phyloP scores from a whole-genome alignment of 1,139 yeast species.

The Meyerozyma smithsonii region DNA sequence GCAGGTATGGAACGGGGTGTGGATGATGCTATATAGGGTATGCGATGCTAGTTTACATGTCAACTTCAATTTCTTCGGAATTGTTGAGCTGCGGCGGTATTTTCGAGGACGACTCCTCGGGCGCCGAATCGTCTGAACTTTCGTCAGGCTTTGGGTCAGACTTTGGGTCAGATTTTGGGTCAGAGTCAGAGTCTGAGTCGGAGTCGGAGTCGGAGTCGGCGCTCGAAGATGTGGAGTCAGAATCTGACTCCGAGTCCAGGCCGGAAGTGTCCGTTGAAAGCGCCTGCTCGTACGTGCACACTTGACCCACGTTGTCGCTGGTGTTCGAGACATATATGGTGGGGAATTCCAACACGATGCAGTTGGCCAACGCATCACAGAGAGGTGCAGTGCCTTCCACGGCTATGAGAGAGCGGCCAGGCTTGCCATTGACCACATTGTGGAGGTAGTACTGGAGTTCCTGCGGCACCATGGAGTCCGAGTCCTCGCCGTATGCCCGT shows the following conservation, averaged over 20 bases:
- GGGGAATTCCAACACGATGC: constrained; percentile 73
- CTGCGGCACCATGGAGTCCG: constrained; percentile 14
- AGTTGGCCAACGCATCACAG: constrained; percentile 47
- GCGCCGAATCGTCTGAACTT: constrained; percentile 12
- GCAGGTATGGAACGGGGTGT: constrained; percentile 6
- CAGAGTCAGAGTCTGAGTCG: constrained; percentile 12
- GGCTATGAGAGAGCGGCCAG: constrained; percentile 17
- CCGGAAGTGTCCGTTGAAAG: constrained; percentile 6
- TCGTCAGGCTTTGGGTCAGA: too few relatives aligned
- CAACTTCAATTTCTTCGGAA: constrained; percentile 3
- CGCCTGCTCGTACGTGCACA: not conserved
- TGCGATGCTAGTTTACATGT: not conserved
- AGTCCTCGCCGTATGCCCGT: constrained; percentile 10
- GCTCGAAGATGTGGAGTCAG: too few relatives aligned
- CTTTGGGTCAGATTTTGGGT: constrained; percentile 11
- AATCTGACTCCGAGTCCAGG: constrained; percentile 10
- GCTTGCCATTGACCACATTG: constrained; percentile 22
- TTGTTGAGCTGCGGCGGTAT: constrained; percentile 4
- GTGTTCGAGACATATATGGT: constrained; percentile 44
- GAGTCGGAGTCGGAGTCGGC: constrained; percentile 7
- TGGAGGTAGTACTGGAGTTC: constrained; percentile 29
- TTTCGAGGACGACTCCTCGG: constrained; percentile 20
- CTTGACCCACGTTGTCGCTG: constrained; percentile 6
- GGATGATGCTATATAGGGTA: too few relatives aligned
- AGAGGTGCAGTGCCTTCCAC: constrained; percentile 21